These are phyloP conservation scores for Coemansia sp. DNA, from an alignment of 192 early-diverging fungal species.

Conservation along the genomic window DNA sequence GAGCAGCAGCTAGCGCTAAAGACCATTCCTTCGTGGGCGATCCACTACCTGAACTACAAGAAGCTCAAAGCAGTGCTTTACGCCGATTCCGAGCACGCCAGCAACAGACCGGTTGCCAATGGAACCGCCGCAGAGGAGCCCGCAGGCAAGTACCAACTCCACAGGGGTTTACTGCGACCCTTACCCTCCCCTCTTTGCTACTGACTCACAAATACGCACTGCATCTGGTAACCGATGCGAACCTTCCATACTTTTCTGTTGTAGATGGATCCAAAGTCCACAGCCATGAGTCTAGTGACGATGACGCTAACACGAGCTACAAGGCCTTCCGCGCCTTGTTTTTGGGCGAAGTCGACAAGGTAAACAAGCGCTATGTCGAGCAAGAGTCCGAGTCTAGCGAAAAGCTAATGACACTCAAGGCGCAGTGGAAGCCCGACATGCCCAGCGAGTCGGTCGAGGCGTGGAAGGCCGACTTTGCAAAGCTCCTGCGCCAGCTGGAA, in stretches of 20 bases:
- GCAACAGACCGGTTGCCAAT: neutral
- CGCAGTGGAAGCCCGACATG: conserved; percentile 25
- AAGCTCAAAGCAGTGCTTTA: conserved; percentile 54
- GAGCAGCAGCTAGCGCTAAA: conserved; percentile 58
- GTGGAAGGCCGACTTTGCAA: conserved; percentile 28
- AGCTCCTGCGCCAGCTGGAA: conserved; percentile 26
- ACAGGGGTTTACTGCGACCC: neutral
- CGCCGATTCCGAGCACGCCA: conserved; percentile 1
- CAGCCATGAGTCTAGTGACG: neutral
- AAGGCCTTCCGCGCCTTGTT: conserved; percentile 44
- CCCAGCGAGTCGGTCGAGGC: neutral
- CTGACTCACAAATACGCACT: conserved; percentile 1
- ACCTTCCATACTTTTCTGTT: neutral
- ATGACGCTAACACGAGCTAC: neutral
- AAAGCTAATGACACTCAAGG: conserved; percentile 15
- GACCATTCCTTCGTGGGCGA: conserved; percentile 55
- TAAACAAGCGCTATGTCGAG: conserved; percentile 52
- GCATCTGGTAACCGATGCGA: neutral
- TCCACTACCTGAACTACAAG: conserved; percentile 57
- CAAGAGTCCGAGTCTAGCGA: conserved; percentile 36
- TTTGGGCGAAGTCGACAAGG: conserved; percentile 54
- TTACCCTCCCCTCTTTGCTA: neutral
- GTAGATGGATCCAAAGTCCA: neutral
- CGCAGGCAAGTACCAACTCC: neutral
- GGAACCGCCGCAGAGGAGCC: neutral